Evolutionary conservation across 306 rosid genomes (phyloP).

Genomic region (Begonia peltatifolia): DNA sequence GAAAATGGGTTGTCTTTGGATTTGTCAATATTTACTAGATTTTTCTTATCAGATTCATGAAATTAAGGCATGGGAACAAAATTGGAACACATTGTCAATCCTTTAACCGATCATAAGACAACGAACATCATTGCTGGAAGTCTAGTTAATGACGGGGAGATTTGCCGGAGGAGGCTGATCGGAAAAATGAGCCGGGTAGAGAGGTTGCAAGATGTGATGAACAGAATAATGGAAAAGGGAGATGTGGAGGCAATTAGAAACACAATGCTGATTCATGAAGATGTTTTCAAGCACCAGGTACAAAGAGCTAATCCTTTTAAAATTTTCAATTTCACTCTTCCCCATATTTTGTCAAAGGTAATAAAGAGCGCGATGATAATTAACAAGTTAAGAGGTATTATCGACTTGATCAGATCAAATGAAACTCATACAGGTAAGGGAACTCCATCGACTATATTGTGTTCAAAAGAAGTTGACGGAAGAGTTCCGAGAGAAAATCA

Average conservation of each 20-base stretch:
- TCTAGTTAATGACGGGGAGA: no score
- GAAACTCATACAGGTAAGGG: conserved; percentile 35
- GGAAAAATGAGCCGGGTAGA: conserved; percentile 17
- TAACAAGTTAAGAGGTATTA: no score
- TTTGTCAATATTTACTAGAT: conserved; percentile 1
- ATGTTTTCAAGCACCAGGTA: conserved; percentile 78
- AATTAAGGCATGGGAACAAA: conserved; percentile 80
- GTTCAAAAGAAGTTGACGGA: conserved; percentile 76
- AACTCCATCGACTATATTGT: conserved; percentile 67
- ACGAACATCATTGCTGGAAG: no score
- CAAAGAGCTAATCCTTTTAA: conserved; percentile 1
- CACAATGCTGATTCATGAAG: conserved; percentile 87
- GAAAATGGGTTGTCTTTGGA: no score
- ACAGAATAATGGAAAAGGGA: conserved; percentile 47
- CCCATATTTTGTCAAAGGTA: no score
- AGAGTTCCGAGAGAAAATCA: conserved; percentile 35
- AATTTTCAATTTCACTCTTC: neutral
- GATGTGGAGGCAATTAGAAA: conserved; percentile 44
- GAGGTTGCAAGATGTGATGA: conserved; percentile 30
- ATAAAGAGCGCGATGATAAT: no score
- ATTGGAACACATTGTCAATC: conserved; percentile 48
- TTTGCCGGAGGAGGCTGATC: neutral
- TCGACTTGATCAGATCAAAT: no score
- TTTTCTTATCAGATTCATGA: no score
- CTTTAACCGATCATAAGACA: conserved; percentile 30